Base-by-base conservation (phyloP, 352 stramenopile species). In the Lagenidium sp. region DNA sequence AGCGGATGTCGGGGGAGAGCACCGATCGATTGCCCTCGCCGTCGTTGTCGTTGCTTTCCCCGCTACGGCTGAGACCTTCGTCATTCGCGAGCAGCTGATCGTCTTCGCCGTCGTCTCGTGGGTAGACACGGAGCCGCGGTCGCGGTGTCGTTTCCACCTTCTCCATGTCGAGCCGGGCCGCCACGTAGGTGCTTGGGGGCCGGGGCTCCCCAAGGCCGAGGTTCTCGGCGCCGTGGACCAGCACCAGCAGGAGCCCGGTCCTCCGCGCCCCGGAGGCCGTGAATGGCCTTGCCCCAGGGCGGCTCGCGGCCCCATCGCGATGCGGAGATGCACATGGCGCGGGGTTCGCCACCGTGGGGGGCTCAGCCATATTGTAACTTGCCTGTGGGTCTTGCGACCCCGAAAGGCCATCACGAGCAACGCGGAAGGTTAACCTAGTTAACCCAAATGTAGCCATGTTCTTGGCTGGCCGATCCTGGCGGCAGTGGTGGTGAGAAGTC, bases 161-260 rank as follows among this genome's bases (percentile, higher is more conserved):
- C n/a, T n/a, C n/a, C n/a, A n/a, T n/a, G n/a, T n/a, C n/a, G n/a
- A 40, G 35, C 8, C 35, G n/a, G 20, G 7, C 10, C 35, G 53
- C 47, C 6, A 62, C 38, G 53, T 62, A 62, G 13, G 41, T 55
- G 19, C 43, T 56, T 0, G 43, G 46, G 4, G 34, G 19, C 31
- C 36, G 3, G n/a, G 2, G 35, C 38, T 16, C 6, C 5, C 4
- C 22, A 0, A 38, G 32, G 24, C 56, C 54, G 12, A 84, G 24
- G 10, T 70, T 43, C 24, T 71, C 55, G 13, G 68, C 74, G 24
- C 57, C 66, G 39, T 73, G 71, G 44, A 87, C 67, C 10, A 73
- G 64, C 51, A 87, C 60, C 3, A 56, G 54, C 41, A 87, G 36
- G 19, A 82, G 49, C 6, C 55, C 58, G 29, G 65, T 66, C 24